These are phyloP conservation scores for Jatropha podagrica DNA, from an alignment of 441 rosid genomes.

Conservation along the genomic window DNA sequence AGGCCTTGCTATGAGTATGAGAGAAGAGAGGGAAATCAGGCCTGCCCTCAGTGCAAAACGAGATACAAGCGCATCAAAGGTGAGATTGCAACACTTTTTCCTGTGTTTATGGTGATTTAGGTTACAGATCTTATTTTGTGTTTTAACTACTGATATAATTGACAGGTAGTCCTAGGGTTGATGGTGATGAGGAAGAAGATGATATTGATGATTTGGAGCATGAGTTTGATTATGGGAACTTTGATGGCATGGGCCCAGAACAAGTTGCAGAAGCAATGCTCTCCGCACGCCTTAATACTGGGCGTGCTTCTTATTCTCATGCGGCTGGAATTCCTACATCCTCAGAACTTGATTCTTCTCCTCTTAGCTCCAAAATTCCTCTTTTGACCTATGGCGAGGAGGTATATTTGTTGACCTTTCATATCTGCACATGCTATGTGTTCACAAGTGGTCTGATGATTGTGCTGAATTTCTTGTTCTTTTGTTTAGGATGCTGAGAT, in stretches of 20 bases:
- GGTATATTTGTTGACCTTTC: conserved; percentile 24
- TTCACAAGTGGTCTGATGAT: not conserved
- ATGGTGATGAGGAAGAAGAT: conserved; percentile 89
- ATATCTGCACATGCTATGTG: not conserved
- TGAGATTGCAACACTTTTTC: conserved; percentile 31
- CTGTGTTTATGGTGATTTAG: not conserved
- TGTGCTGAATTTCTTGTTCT: not conserved
- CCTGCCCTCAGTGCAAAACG: conserved; percentile 89
- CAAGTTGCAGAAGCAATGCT: conserved; percentile 53
- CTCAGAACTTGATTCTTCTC: conserved; percentile 51
- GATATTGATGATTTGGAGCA: conserved; percentile 70
- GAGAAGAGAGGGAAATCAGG: conserved; percentile 83
- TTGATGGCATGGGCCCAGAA: conserved; percentile 42
- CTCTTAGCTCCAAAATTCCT: conserved; percentile 50
- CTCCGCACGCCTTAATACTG: conserved; percentile 46
- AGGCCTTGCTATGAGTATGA: conserved; percentile 88
- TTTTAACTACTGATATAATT: not conserved
- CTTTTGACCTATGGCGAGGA: conserved; percentile 66
- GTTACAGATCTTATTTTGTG: conserved; percentile 25
- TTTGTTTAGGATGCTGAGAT: conserved; percentile 52
- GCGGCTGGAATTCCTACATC: conserved; percentile 45
- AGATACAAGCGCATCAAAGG: conserved; percentile 82
- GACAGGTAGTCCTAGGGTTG: conserved; percentile 77
- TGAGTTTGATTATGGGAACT: conserved; percentile 54
- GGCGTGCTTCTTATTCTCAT: conserved; percentile 37